Percentiles rank a stretch among this genome's conserved stretches.
Evolutionary conservation across 1,284 basidiomycete genomes (phyloP).

Genomic region (Cryptococcus amylolentus): DNA sequence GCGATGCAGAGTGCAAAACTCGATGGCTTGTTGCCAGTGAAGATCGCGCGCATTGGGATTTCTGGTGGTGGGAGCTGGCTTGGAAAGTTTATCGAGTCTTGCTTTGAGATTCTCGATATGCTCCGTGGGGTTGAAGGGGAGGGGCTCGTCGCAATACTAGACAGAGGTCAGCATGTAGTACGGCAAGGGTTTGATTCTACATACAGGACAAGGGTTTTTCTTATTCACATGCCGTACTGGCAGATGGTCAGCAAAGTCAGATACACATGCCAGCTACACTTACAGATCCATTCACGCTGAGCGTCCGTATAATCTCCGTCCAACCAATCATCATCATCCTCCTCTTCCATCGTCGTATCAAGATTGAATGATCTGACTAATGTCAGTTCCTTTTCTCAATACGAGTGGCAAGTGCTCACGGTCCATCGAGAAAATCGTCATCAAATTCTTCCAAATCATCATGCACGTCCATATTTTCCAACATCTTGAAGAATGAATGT

Average conservation of each 20-base stretch:
- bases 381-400: background rate
- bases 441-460: conserved; percentile 7
- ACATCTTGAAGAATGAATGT: conserved; percentile 8
- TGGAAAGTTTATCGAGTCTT: conserved; percentile 8
- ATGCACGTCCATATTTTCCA: conserved; percentile 1
- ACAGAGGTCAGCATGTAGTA: background rate
- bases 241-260: too few species aligned
- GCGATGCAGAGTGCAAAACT: conserved; percentile 36
- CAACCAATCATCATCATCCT: conserved; percentile 7
- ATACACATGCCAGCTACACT: too few species aligned
- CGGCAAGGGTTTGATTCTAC: background rate
- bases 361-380: background rate
- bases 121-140: conserved; percentile 19
- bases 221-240: background rate
- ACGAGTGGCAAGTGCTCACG: conserved; percentile 3
- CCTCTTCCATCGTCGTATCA: background rate
- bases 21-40: conserved; percentile 19
- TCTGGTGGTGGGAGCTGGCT: conserved; percentile 7
- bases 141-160: conserved; percentile 24
- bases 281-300: too few species aligned
- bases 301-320: conserved; percentile 3
- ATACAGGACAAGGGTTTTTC: conserved; percentile 14
- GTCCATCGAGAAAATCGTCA: conserved; percentile 2
- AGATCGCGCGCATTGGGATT: conserved; percentile 16
- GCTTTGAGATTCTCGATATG: conserved; percentile 10